A percentile compares a stretch with the other conserved stretches of the same genome.
Conservation (phyloP, 805 yeast species). For the Kluyveromyces aestuarii region DNA sequence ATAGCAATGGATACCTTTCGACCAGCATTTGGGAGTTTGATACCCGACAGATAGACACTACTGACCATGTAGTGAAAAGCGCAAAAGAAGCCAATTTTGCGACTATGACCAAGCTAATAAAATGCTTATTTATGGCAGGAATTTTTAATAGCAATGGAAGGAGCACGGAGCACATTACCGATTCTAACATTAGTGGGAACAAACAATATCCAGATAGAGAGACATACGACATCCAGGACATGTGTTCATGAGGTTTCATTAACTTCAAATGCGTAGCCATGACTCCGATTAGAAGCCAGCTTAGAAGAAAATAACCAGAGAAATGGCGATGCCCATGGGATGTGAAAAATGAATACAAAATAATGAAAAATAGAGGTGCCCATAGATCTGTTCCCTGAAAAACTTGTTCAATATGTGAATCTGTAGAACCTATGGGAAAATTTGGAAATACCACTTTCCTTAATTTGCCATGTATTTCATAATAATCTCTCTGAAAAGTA, state of each 20-base stretch:
- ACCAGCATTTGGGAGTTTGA: constrained; percentile 16
- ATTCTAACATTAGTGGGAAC: constrained; percentile 25
- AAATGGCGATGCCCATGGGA: constrained; percentile 22
- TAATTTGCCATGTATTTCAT: constrained; percentile 23
- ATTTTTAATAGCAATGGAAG: constrained; percentile 20
- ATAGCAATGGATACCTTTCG: constrained; percentile 20
- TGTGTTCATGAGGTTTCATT: constrained; percentile 14
- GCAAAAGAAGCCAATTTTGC: constrained; percentile 12
- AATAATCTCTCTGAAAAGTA: constrained; percentile 25
- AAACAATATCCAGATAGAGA: constrained; percentile 28
- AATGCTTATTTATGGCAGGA: constrained; percentile 7
- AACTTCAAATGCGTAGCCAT: constrained; percentile 26
- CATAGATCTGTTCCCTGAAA: constrained; percentile 21
- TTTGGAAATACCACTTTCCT: constrained; percentile 28
- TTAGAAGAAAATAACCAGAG: constrained; percentile 24
- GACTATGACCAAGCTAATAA: constrained; percentile 11
- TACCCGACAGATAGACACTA: constrained; percentile 16
- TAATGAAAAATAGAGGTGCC: constrained; percentile 28
- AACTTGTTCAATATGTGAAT: neutral
- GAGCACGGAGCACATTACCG: constrained; percentile 17
- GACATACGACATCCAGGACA: constrained; percentile 23
- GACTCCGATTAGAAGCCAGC: constrained; percentile 21
- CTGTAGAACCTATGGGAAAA: constrained; percentile 11
- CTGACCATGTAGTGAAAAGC: constrained; percentile 20
- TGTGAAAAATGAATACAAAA: constrained; percentile 23